Percentiles rank a stretch among this genome's conserved stretches.
phyloP scores from a whole-genome alignment of 108 stramenopile species.

The Nannochloropsis gaditana region DNA sequence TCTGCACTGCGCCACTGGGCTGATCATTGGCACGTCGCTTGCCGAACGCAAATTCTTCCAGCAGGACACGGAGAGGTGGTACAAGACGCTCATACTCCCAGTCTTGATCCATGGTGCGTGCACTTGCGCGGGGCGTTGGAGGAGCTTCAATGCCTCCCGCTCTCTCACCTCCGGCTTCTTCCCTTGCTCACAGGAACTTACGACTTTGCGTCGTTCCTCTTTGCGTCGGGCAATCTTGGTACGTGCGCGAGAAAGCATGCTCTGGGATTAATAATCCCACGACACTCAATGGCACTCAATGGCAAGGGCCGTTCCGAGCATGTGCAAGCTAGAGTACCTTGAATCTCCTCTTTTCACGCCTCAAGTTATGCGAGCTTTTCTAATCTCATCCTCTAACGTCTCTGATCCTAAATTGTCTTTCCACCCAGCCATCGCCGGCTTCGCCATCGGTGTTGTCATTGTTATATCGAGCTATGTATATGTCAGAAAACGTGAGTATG shows the following conservation, averaged over 20 bases:
- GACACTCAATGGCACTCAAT: no score
- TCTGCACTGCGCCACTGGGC: conserved; percentile 17
- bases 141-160: neutral
- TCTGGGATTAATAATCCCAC: neutral
- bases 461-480: neutral
- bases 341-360: no score
- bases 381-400: no score
- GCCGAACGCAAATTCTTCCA: conserved; percentile 18
- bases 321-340: no score
- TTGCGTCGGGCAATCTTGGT: neutral
- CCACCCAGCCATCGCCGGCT: neutral
- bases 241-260: neutral
- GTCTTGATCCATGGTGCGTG: conserved; percentile 5
- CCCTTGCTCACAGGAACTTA: neutral
- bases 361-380: no score
- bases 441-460: neutral
- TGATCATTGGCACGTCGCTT: neutral
- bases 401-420: no score
- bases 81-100: neutral
- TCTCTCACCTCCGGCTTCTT: neutral
- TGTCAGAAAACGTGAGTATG: neutral
- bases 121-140: no score
- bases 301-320: no score
- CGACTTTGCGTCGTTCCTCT: neutral
- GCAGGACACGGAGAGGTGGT: conserved; percentile 7